Conservation (phyloP, 306 rosid genomes). For the Cicer chorassanicum region DNA sequence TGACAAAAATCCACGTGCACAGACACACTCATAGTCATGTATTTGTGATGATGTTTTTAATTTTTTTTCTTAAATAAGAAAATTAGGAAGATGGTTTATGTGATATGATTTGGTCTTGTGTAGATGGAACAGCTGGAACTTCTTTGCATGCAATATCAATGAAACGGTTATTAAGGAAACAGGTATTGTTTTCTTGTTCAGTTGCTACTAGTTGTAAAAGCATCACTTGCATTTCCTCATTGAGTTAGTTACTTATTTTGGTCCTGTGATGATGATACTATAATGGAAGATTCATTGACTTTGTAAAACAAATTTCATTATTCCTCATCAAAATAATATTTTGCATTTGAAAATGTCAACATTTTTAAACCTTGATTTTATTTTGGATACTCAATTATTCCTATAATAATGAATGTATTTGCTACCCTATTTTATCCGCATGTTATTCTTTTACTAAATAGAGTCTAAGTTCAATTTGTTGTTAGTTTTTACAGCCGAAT, state of each 20-base stretch:
- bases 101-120: conserved; percentile 32
- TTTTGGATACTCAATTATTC: too few relatives aligned
- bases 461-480: background rate
- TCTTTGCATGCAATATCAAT: conserved; percentile 89
- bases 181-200: conserved; percentile 55
- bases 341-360: background rate
- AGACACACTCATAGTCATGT: background rate
- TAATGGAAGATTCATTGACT: background rate
- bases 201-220: background rate
- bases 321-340: background rate
- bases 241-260: too few relatives aligned
- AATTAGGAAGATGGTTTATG: background rate
- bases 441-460: too few relatives aligned
- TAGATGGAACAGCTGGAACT: conserved; percentile 99
- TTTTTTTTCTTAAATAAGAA: background rate
- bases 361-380: too few relatives aligned
- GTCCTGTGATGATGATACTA: too few relatives aligned
- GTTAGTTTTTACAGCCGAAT: background rate
- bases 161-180: conserved; percentile 88
- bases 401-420: too few relatives aligned
- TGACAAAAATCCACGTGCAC: too few relatives aligned
- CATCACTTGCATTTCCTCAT: background rate
- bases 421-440: too few relatives aligned
- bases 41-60: background rate
- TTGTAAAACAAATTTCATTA: background rate